Evolutionary conservation across 495 filamentous ascomycete genomes (phyloP), one percentile per base, ranked within the genome.

Genomic region (Penicillium alfredii): DNA sequence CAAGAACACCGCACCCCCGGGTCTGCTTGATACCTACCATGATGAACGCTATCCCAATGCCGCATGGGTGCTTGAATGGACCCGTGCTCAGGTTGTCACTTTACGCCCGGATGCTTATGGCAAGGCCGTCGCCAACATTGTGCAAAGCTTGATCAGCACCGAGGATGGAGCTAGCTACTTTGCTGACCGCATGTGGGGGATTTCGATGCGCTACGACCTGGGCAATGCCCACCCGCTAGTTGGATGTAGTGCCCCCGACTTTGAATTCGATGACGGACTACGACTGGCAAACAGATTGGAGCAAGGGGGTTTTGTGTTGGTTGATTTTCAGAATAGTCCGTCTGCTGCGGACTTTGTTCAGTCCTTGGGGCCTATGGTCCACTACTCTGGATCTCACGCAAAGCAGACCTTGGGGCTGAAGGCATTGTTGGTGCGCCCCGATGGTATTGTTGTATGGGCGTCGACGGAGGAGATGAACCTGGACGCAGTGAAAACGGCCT

Each of bases 391-490:
- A 6, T 6, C 40, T 7, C 20, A 30, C n/a, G 51, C 53, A 8
- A 55, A 49, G 35, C 51, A 60, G 11, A 43, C 28, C 19, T 31
- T 40, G 4, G 51, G 43, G 3, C 45, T 60, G 5, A 13, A 37
- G 6, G 46, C 42, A 10, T 40, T 60, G 31, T 31, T 63, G 36
- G 19, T 63, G 14, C 56, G 58, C 3, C 58, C 58, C 2, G 58
- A 63, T 43, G 58, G 58, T 0, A 15, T 58, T 33, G 56, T 60
- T 27, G 51, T 54, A 23, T 63, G 58, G 58, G 44, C 43, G n/a
- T 28, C 30, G 17, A 25, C 44, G 6, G 33, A 31, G 16, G 40
- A 35, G 20, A 16, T 38, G 0, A 47, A 51, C 35, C 7, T 47
- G 4, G 40, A 42, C 2, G 43, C 35, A 22, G 42, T 35, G 22